Percentiles rank a stretch among this genome's conserved stretches.
Conservation (phyloP, 495 filamentous ascomycete species). For the Physcia stellaris region DNA sequence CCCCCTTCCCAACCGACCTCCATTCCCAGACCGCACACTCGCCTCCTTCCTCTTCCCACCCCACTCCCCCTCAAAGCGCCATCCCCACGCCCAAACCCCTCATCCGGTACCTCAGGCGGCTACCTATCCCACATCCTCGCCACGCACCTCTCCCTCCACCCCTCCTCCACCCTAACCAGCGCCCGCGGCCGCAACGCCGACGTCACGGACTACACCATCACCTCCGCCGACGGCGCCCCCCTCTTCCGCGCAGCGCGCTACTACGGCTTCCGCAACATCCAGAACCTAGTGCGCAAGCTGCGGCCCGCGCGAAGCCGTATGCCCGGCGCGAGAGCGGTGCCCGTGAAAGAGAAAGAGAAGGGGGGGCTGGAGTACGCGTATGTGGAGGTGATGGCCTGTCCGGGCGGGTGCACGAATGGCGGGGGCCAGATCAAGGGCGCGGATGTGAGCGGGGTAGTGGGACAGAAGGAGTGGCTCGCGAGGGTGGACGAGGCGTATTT, state of each 20-base stretch:
- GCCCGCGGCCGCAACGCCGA: conserved; percentile 77
- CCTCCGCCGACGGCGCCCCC: conserved; percentile 35
- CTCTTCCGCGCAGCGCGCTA: conserved; percentile 76
- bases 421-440: conserved; percentile 87
- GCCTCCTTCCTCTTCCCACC: conserved; percentile 54
- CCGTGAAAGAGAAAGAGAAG: conserved; percentile 20
- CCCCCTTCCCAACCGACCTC: conserved; percentile 16
- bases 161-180: conserved; percentile 51
- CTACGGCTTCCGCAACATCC: conserved; percentile 96
- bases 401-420: conserved; percentile 93
- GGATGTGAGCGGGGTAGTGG: conserved; percentile 41
- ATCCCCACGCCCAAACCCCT: conserved; percentile 20
- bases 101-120: conserved; percentile 70
- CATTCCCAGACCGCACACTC: conserved; percentile 59
- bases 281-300: conserved; percentile 82
- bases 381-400: conserved; percentile 98
- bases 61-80: conserved; percentile 11
- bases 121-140: conserved; percentile 72
- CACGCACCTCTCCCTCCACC: conserved; percentile 52
- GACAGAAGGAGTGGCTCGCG: conserved; percentile 52
- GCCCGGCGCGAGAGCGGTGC: conserved; percentile 38
- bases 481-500: conserved; percentile 91
- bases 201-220: conserved; percentile 68
- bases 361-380: conserved; percentile 55
- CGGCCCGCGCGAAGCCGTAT: conserved; percentile 70